Evolutionary conservation across 371 early-diverging fungal genomes (phyloP), one percentile per base, ranked within the genome.

Genomic region (Fennellomyces sp.): DNA sequence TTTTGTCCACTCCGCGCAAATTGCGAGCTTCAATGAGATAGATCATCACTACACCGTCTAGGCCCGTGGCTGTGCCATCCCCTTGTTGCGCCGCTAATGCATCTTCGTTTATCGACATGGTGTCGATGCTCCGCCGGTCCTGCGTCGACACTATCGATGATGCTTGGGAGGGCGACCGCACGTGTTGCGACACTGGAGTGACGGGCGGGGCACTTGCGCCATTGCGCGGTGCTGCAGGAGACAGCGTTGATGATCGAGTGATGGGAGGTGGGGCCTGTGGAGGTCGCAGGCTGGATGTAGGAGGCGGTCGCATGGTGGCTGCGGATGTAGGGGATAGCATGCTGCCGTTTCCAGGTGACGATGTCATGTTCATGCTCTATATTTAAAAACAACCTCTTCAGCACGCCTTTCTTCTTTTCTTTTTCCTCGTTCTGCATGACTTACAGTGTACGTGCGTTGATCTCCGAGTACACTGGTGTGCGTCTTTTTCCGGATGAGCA

Each of bases 1-100:
- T 72, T 47, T 76, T 81, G 76, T 87, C 86, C 4, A 84, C 87
- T n/a, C 84, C 86, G 41, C 76, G 67, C n/a, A 87, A 69, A 11
- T 83, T 82, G 64, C 82, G 69, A 7, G 88, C 88, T 51, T 84
- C 82, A 10, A 86, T 52, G 0, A 89, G 29, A 5, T 75, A 68
- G 27, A 88, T 64, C n/a, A 64, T 65, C 26, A 87, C 55, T 8
- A 56, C 70, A n/a, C 86, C 85, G 26, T 66, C 66, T 41, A 54
- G 41, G 21, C 77, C 77, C 5, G 63, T 66, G 13, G 52, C 53
- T 2, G 61, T 53, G 21, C 64, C 67, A 35, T 53, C 54, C n/a
- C 60, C 55, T 21, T 19, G 38, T 13, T 52, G 51, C 21, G 19
- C 13, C 13, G 35, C 35, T 13, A 45, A 23, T 21, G 41, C 52